phyloP scores from a whole-genome alignment of 805 yeast genomes.

The Pichia deserticola region DNA sequence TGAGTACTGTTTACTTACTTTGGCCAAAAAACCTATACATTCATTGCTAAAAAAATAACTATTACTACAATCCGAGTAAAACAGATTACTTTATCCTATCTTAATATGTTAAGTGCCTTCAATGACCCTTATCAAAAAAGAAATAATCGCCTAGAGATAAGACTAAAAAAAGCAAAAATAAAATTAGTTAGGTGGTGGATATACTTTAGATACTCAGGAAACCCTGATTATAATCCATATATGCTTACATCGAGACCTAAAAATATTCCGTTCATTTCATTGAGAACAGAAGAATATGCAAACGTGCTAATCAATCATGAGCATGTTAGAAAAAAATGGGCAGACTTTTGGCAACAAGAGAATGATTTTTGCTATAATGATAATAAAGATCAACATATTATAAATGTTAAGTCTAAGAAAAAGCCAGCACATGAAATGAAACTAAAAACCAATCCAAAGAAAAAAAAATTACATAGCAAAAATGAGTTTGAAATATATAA shows the following conservation, averaged over 20 bases:
- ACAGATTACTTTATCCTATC: no score
- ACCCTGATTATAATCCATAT: conserved; percentile 18
- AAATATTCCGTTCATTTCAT: conserved; percentile 21
- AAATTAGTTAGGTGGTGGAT: conserved; percentile 25
- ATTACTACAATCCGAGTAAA: no score
- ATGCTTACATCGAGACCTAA: conserved; percentile 21
- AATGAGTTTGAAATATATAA: background rate
- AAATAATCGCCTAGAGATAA: background rate
- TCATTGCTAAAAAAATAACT: no score
- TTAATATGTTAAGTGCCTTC: background rate
- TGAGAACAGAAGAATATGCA: conserved; percentile 19
- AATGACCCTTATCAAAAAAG: background rate
- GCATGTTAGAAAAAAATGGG: background rate
- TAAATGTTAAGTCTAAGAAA: no score
- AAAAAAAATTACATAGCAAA: background rate
- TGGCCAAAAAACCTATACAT: no score
- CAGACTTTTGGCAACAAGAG: background rate
- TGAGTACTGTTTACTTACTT: no score
- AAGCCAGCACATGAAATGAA: background rate
- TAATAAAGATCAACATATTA: no score
- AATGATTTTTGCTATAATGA: background rate
- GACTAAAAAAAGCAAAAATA: conserved; percentile 14
- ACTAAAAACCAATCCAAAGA: no score
- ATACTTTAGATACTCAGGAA: conserved; percentile 13
- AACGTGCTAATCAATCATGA: conserved; percentile 6